phyloP scores from a whole-genome alignment of 106 monocot species.

The Allium sativum region DNA sequence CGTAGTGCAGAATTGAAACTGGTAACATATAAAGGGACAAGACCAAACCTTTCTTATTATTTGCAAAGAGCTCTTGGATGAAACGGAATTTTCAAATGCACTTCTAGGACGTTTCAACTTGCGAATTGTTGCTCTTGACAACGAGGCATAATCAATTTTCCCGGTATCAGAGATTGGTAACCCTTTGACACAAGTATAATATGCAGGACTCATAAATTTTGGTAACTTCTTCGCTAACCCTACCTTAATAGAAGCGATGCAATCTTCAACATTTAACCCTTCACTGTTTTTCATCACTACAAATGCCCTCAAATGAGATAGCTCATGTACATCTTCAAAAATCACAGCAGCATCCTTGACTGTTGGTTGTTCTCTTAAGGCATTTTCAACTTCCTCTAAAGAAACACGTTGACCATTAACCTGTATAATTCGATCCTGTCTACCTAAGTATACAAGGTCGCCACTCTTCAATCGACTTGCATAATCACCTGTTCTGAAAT shows the following conservation, averaged over 20 bases:
- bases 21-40: background rate
- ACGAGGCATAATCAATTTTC: constrained; percentile 64
- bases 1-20: background rate
- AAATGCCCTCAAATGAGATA: constrained; percentile 38
- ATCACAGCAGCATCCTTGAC: constrained; percentile 63
- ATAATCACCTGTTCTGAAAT: constrained; percentile 79
- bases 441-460: constrained; percentile 58
- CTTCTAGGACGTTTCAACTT: background rate
- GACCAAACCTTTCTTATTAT: constrained; percentile 52
- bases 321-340: constrained; percentile 14
- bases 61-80: constrained; percentile 31
- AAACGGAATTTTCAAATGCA: constrained; percentile 7
- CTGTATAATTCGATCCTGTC: constrained; percentile 76
- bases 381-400: constrained; percentile 72
- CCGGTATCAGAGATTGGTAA: constrained; percentile 55
- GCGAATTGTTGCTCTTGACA: constrained; percentile 25
- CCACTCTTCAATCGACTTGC: constrained; percentile 63
- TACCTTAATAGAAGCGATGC: constrained; percentile 36
- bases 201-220: constrained; percentile 50
- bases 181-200: constrained; percentile 26
- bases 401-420: constrained; percentile 75
- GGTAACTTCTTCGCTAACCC: constrained; percentile 66
- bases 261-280: constrained; percentile 13
- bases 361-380: constrained; percentile 54
- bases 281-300: constrained; percentile 18